Base-by-base conservation (phyloP, 2,329 filamentous ascomycete species). In the Monosporascus sp. region DNA sequence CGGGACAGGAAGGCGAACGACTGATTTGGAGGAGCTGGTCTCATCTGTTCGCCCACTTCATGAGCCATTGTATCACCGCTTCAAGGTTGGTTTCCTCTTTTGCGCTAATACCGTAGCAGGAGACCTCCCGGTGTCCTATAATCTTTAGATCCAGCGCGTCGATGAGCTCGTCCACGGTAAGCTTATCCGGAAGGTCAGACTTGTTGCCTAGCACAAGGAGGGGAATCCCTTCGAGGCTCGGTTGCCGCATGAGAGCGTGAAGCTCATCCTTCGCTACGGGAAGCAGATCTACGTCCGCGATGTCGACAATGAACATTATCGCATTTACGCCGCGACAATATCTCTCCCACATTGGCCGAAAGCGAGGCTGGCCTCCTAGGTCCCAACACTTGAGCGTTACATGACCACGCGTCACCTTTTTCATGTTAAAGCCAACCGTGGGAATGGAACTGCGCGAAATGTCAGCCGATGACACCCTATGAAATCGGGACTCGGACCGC, bases 361-460 rank as follows among this genome's bases (percentile, higher is more conserved):
- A 99, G 61, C 93, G 85, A 64, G 94, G 93, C 75, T 99, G 94
- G 51, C 94, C 94, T 63, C 94, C 94, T 60, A 99, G 85, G 76
- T 99, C 94, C 94, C 94, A 99, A 74, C 94, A 99, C 76, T 97
- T 97, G 67, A 99, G 80, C 64, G 94, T 96, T 71, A 99, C 94
- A 82, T 97, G 93, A 64, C 94, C 94, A 69, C 94, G 93, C 75
- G 97, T 92, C 65, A 99, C 91, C 62, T 89, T 87, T 80, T 97
- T 97, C 86, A 97, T 96, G 74, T 97, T 99, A 79, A 97, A 97
- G 61, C 94, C 94, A 65, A 99, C 93, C 17, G 94, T 99, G 57
- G 94, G 94, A 71, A 97, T 97, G 62, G 93, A 96, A 78, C 93
- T 97, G 77, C 68, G 74, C 54, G 62, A 67, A 62, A 60, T 64